Conservation (phyloP, 192 early-diverging fungal genomes). For the Coemansia sp. region DNA sequence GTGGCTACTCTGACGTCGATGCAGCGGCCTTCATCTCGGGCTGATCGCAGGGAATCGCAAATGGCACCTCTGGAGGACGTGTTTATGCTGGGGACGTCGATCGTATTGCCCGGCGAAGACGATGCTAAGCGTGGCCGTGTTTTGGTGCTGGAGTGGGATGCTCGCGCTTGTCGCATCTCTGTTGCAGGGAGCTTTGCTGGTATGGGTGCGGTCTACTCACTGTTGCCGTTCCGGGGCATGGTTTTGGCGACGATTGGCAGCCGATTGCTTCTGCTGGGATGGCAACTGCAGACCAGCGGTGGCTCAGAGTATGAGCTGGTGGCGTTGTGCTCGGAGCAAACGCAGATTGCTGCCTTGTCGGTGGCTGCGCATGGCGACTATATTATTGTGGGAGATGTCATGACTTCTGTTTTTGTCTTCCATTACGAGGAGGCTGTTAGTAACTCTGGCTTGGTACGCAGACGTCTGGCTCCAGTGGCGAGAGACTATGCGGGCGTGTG, state of each 20-base stretch:
- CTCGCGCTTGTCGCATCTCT: slow-evolving; percentile 45
- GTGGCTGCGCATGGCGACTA: slow-evolving; percentile 64
- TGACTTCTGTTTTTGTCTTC: slow-evolving; percentile 72
- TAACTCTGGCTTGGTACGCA: background rate
- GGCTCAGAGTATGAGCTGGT: slow-evolving; percentile 26
- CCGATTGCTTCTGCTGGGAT: slow-evolving; percentile 33
- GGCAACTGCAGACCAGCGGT: slow-evolving; percentile 19
- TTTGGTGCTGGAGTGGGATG: slow-evolving; percentile 61
- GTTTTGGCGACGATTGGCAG: slow-evolving; percentile 69
- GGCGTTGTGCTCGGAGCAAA: slow-evolving; percentile 44
- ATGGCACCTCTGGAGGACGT: slow-evolving; percentile 40
- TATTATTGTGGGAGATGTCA: slow-evolving; percentile 78
- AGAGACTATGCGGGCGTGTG: slow-evolving; percentile 34
- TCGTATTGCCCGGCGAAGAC: slow-evolving; percentile 56
- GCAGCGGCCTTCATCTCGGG: background rate
- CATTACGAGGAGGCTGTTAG: slow-evolving; percentile 11
- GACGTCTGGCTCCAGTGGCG: slow-evolving; percentile 29
- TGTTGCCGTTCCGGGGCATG: slow-evolving; percentile 59
- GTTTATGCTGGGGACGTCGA: slow-evolving; percentile 75
- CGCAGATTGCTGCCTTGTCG: slow-evolving; percentile 59
- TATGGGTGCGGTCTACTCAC: slow-evolving; percentile 63
- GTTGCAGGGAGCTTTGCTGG: slow-evolving; percentile 55
- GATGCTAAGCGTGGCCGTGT: slow-evolving; percentile 74
- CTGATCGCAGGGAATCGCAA: background rate
- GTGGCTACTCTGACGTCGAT: slow-evolving; percentile 17